Evolutionary conservation across 108 stramenopile species (phyloP).

Genomic region (Cylindrotheca closterium): DNA sequence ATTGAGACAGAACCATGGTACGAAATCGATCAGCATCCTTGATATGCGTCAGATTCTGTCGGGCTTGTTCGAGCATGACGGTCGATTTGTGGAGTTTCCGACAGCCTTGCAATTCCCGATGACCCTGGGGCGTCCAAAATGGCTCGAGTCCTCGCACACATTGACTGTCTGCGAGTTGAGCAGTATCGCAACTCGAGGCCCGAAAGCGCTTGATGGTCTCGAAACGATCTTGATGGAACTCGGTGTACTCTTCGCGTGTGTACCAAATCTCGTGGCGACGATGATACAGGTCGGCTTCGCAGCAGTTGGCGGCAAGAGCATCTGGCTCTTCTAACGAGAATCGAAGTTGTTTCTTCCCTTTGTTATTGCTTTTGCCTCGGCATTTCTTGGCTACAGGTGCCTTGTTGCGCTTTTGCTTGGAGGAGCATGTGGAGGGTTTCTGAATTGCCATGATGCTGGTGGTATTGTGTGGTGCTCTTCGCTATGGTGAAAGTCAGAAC

Average conservation of each 20-base stretch:
- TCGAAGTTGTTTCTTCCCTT: too few relatives aligned
- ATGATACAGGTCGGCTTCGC: too few relatives aligned
- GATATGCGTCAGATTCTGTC: constrained; percentile 22
- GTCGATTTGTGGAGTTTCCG: constrained; percentile 20
- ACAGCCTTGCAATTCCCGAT: constrained; percentile 14
- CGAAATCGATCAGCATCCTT: constrained; percentile 24
- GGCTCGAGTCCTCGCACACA: constrained; percentile 44
- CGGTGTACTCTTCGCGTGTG: constrained; percentile 29
- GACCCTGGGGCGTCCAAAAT: constrained; percentile 8
- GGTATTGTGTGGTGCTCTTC: too few relatives aligned
- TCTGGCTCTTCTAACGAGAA: too few relatives aligned
- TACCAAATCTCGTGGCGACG: constrained; percentile 29
- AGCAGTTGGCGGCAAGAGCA: too few relatives aligned
- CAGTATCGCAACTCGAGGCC: constrained; percentile 2
- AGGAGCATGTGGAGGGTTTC: too few relatives aligned
- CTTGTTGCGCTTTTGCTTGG: too few relatives aligned
- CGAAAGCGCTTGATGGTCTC: constrained; percentile 24
- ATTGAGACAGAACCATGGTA: constrained; percentile 17
- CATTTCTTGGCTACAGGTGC: too few relatives aligned
- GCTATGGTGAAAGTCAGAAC: too few relatives aligned
- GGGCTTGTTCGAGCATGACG: constrained; percentile 34
- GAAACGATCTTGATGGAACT: constrained; percentile 36
- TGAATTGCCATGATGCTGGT: too few relatives aligned
- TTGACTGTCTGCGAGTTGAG: constrained; percentile 1
- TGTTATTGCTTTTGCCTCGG: too few relatives aligned